Evolutionary conservation across 768 basidiomycete genomes (phyloP).

Genomic region (Russula sp.): DNA sequence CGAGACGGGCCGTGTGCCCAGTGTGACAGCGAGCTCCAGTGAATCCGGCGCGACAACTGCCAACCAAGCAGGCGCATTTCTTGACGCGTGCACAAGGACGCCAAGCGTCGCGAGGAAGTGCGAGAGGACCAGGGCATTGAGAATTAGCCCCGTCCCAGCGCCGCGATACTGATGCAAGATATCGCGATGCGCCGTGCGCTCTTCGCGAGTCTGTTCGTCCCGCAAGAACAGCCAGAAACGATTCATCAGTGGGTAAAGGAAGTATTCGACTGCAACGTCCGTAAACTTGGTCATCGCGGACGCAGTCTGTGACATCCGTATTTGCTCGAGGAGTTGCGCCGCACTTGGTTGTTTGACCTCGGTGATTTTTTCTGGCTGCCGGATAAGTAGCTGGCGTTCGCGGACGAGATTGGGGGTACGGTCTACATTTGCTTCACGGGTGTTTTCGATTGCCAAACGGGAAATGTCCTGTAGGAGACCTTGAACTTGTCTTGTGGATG

Average conservation of each 20-base stretch:
- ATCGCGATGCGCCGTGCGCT: constrained; percentile 54
- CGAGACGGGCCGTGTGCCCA: constrained; percentile 64
- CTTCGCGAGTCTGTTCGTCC: constrained; percentile 74
- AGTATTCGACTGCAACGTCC: constrained; percentile 77
- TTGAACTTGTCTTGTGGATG: constrained; percentile 40
- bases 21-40: constrained; percentile 74
- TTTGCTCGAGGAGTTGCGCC: constrained; percentile 17
- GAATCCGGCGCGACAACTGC: constrained; percentile 74
- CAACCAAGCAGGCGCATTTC: constrained; percentile 76
- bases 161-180: constrained; percentile 56
- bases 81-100: constrained; percentile 76
- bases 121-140: constrained; percentile 70
- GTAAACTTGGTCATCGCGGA: constrained; percentile 43
- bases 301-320: constrained; percentile 8
- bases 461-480: constrained; percentile 59
- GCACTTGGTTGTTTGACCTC: constrained; percentile 33
- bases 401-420: constrained; percentile 58
- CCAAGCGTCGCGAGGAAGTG: constrained; percentile 72
- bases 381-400: constrained; percentile 68
- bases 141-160: constrained; percentile 75
- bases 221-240: constrained; percentile 94
- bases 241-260: constrained; percentile 85
- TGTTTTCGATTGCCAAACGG: constrained; percentile 54
- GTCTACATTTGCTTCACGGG: constrained; percentile 47
- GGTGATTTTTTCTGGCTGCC: constrained; percentile 40